Evolutionary conservation across 2,329 filamentous ascomycete species (phyloP).

Genomic region (Ophiocordyceps polyrhachis-furcata): DNA sequence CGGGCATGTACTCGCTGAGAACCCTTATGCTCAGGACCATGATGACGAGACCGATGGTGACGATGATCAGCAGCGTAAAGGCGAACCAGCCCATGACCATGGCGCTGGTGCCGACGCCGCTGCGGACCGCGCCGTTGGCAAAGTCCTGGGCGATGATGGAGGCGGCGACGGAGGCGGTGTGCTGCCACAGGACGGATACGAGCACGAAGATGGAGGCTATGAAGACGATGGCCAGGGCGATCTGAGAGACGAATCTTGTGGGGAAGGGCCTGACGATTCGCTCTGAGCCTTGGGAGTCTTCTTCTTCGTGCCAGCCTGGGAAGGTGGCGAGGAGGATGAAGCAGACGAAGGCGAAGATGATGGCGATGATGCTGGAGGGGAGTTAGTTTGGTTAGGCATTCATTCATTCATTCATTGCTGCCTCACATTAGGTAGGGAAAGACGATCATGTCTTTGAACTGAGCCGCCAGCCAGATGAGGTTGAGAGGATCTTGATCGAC

Average conservation of each 20-base stretch:
- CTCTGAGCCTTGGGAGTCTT: constrained; percentile 62
- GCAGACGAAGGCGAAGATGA: constrained; percentile 92
- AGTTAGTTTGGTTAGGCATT: no score
- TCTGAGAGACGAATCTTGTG: constrained; percentile 76
- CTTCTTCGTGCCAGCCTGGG: constrained; percentile 91
- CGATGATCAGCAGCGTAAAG: constrained; percentile 81
- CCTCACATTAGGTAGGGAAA: constrained; percentile 88
- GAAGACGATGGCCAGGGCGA: constrained; percentile 84
- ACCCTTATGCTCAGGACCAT: constrained; percentile 92
- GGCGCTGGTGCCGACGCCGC: constrained; percentile 78
- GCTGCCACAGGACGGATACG: constrained; percentile 73
- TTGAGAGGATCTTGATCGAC: constrained; percentile 93
- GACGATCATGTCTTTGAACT: constrained; percentile 97
- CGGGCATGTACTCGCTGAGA: constrained; percentile 38
- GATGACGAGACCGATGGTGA: constrained; percentile 83
- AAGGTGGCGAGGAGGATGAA: constrained; percentile 91
- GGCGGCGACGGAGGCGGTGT: constrained; percentile 90
- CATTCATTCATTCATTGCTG: constrained; percentile 5
- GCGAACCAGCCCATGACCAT: constrained; percentile 98
- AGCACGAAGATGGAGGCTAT: constrained; percentile 51
- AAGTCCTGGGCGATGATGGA: constrained; percentile 86
- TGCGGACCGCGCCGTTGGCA: constrained; percentile 72
- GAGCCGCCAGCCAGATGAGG: constrained; percentile 87
- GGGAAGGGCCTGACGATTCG: constrained; percentile 90
- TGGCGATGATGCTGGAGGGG: constrained; percentile 65